A percentile compares a stretch with the other conserved stretches of the same genome.
These are phyloP conservation scores for Geotrichum restrictum DNA, from an alignment of 1,139 yeast genomes.

Conservation along the genomic window DNA sequence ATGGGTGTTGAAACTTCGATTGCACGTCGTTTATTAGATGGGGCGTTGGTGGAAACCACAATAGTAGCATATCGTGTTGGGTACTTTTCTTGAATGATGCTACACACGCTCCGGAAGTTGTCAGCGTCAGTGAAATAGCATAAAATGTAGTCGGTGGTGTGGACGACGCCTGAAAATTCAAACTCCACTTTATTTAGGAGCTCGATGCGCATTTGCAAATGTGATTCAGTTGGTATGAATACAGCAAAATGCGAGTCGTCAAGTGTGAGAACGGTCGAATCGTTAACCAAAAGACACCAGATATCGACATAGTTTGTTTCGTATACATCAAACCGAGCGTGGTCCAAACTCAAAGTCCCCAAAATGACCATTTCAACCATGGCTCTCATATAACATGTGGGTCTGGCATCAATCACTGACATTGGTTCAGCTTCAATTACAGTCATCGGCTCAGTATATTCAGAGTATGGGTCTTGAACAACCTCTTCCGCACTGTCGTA, in stretches of 20 bases:
- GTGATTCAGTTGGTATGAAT: not conserved
- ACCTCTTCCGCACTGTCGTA: no score
- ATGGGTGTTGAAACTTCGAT: no score
- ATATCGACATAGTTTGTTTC: not conserved
- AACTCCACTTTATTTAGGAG: not conserved
- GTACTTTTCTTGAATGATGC: slow-evolving; percentile 3
- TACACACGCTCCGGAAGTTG: not conserved
- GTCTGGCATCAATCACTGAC: no score
- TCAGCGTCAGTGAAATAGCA: not conserved
- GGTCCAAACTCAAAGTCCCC: not conserved
- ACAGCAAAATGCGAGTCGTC: not conserved
- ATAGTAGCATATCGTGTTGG: not conserved
- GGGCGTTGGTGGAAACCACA: no score
- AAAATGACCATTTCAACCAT: not conserved
- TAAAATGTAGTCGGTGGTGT: not conserved
- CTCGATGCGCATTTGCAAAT: not conserved
- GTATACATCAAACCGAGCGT: not conserved
- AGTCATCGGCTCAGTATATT: no score
- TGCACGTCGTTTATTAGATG: no score
- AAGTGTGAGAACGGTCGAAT: not conserved
- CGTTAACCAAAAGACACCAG: slow-evolving; percentile 1
- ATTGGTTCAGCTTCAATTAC: no score
- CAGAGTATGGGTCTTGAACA: no score
- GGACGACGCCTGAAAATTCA: not conserved
- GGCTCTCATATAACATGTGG: not conserved